Evolutionary conservation across 768 basidiomycete species (phyloP).

Genomic region (Phlebiopsis gigantea): DNA sequence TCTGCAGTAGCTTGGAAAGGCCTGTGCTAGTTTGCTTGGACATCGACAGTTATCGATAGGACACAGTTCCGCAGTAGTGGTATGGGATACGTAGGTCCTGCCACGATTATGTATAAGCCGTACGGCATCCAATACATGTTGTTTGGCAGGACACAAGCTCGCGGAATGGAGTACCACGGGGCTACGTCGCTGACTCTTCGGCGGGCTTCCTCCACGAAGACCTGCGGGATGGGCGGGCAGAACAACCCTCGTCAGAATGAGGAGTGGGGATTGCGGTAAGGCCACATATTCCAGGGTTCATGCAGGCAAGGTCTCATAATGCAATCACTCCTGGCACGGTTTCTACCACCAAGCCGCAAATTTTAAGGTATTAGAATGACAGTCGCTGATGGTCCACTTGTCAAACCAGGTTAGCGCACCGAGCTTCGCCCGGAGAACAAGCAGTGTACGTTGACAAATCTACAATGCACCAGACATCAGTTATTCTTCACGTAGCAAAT

Average conservation of each 20-base stretch:
- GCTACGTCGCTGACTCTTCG: constrained; percentile 14
- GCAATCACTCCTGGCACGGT: too few relatives aligned
- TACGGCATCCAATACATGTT: too few relatives aligned
- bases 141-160: background rate
- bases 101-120: background rate
- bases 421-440: background rate
- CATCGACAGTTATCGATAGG: background rate
- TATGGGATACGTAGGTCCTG: background rate
- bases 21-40: background rate
- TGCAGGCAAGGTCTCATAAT: too few relatives aligned
- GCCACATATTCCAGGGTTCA: too few relatives aligned
- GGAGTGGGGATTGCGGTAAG: background rate
- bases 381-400: background rate
- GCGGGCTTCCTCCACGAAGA: background rate
- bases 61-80: background rate
- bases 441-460: too few relatives aligned
- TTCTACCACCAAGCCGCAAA: too few relatives aligned
- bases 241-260: background rate
- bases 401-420: background rate
- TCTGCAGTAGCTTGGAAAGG: background rate
- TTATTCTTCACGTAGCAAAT: too few relatives aligned
- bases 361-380: constrained; percentile 13
- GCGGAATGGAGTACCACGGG: constrained; percentile 8
- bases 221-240: background rate
- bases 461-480: too few relatives aligned